phyloP scores from a whole-genome alignment of 2,329 filamentous ascomycete species.

The Fusarium sacchari region DNA sequence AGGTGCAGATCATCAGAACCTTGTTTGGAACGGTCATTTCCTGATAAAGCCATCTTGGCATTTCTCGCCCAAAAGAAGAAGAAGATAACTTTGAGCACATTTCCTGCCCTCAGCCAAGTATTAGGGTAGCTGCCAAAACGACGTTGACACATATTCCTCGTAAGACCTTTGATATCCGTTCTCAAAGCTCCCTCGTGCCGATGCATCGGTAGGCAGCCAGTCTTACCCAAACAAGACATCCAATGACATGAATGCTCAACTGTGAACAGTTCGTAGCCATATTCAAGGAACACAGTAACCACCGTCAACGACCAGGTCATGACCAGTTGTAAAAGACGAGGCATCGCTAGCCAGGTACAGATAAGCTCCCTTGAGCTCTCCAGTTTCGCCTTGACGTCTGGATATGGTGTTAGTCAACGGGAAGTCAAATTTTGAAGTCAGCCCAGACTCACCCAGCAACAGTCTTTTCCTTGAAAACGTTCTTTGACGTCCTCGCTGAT shows the following conservation, averaged over 20 bases:
- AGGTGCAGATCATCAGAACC: background rate
- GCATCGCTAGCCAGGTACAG: conserved; percentile 85
- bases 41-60: background rate
- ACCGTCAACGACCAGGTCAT: conserved; percentile 79
- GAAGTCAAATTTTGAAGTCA: background rate
- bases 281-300: conserved; percentile 69
- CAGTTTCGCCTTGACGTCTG: conserved; percentile 74
- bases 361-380: conserved; percentile 85
- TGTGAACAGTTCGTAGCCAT: background rate
- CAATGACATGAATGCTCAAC: background rate
- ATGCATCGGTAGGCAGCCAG: background rate
- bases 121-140: background rate
- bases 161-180: background rate
- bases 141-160: background rate
- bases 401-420: conserved; percentile 21
- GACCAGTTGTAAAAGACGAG: conserved; percentile 82
- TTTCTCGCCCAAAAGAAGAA: background rate
- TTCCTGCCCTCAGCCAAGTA: background rate
- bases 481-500: conserved; percentile 74
- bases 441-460: conserved; percentile 71
- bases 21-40: background rate
- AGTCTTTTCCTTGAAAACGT: conserved; percentile 80
- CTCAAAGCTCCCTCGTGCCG: conserved; percentile 1
- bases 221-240: background rate
- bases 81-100: background rate